Base-by-base conservation (phyloP, 2,329 filamentous ascomycete genomes). In the Davidsoniella eucalypti region DNA sequence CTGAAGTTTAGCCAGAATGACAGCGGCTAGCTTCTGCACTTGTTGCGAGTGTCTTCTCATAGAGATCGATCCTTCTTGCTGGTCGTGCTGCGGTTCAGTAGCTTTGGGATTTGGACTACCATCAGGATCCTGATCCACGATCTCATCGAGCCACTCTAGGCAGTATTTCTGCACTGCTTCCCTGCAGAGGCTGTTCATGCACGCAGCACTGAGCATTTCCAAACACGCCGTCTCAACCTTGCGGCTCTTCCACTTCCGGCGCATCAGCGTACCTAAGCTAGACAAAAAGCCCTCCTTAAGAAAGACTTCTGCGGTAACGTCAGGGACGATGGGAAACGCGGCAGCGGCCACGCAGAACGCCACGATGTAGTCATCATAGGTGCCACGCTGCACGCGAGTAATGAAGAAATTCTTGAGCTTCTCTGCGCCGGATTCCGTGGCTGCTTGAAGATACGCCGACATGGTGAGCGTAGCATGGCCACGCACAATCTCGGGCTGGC, bases 331-430 rank as follows among this genome's bases (percentile, higher is more conserved):
- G 1, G 92, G 88, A 61, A 98, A 98, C 7, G 93, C 77, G 18
- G 81, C 78, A 2, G 87, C 79, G 5, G 87, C 87, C n/a, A 88
- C 87, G 49, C 88, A 96, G 63, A 95, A 96, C 5, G 88, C 88
- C 46, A 92, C 72, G 50, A 94, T 86, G 56, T 93, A 78, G 63
- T 94, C 86, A 59, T 95, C 88, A 55, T 87, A 85, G 21, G 83
- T 90, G 48, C 80, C 80, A 55, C 82, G 79, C 56, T 75, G 67
- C 14, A 94, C 71, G 49, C 82, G 78, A 14, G 75, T 69, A 49
- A 80, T 80, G 61, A 95, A 84, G 62, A 92, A 90, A 4, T 75
- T 73, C 4, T 76, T 75, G 46, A 95, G 76, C 56, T 80, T 75
- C 56, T 77, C 71, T 56, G 79, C 73, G 3, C 87, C 86, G 5